Conservation (phyloP, 1,284 basidiomycete species). For the Mrakiaceae sp. region DNA sequence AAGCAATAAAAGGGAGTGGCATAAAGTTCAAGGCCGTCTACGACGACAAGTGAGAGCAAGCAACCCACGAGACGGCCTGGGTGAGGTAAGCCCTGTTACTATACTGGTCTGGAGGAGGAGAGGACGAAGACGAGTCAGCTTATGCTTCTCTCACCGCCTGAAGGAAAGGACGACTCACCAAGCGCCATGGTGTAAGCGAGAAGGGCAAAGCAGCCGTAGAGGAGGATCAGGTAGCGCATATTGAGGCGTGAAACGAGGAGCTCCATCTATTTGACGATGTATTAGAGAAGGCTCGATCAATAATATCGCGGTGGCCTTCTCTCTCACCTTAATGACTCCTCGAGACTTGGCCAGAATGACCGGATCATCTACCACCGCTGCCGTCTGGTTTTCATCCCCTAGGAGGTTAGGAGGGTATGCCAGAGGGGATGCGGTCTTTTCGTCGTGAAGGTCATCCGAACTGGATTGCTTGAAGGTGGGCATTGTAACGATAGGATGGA, state of each 20-base stretch:
- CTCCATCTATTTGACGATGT: background rate
- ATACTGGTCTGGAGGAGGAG: slow-evolving; percentile 22
- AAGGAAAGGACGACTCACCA: slow-evolving; percentile 20
- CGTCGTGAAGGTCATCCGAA: too few species aligned
- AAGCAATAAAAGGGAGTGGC: slow-evolving; percentile 19
- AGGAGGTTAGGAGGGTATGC: too few species aligned
- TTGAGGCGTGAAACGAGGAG: slow-evolving; percentile 19
- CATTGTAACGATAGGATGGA: too few species aligned
- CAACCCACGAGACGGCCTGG: background rate
- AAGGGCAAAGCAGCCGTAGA: slow-evolving; percentile 28
- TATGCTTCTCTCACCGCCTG: too few species aligned
- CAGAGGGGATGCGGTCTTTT: too few species aligned
- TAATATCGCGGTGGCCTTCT: background rate
- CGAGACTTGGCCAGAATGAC: slow-evolving; percentile 22
- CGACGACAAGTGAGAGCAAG: too few species aligned
- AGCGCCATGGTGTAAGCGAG: slow-evolving; percentile 30
- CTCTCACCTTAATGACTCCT: slow-evolving; percentile 32
- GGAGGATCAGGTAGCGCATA: slow-evolving; percentile 21
- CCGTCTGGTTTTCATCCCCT: too few species aligned
- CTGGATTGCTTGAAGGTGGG: too few species aligned
- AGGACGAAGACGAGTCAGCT: too few species aligned
- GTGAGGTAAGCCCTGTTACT: slow-evolving; percentile 25
- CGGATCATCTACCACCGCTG: background rate
- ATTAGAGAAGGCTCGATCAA: background rate
- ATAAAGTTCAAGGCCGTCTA: too few species aligned